These are phyloP conservation scores for Alternaria gaisen DNA, from an alignment of 2,329 filamentous ascomycete genomes.

Conservation along the genomic window DNA sequence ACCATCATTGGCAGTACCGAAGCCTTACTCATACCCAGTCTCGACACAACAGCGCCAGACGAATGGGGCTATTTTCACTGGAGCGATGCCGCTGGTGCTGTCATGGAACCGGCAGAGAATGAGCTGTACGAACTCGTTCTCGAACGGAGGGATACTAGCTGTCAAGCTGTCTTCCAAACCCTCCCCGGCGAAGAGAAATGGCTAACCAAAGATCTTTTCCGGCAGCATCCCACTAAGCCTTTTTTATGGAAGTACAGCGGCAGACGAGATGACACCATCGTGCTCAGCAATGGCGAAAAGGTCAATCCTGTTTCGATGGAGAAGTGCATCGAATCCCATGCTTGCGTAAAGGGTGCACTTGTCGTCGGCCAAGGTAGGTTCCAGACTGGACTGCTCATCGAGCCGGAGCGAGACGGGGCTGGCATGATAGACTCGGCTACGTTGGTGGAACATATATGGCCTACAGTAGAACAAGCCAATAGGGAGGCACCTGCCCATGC, in stretches of 20 bases:
- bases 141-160: background rate
- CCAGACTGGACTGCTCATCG: background rate
- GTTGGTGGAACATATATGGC: background rate
- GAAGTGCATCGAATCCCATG: background rate
- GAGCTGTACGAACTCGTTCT: background rate
- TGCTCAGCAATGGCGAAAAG: conserved; percentile 1
- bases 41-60: background rate
- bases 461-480: background rate
- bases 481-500: background rate
- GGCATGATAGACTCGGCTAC: background rate
- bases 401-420: background rate
- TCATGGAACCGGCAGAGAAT: background rate
- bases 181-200: background rate
- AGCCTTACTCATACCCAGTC: background rate
- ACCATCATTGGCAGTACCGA: conserved; percentile 1
- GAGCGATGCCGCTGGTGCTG: background rate
- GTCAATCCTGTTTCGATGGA: background rate
- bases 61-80: background rate
- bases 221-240: background rate
- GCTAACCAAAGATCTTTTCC: background rate
- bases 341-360: background rate
- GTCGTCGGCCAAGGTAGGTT: background rate
- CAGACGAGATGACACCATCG: background rate
- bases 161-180: background rate
- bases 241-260: background rate